A percentile compares a stretch with the other conserved stretches of the same genome.
Conservation (phyloP, 768 basidiomycete species). For the Lepiota brunneoincarnata region DNA sequence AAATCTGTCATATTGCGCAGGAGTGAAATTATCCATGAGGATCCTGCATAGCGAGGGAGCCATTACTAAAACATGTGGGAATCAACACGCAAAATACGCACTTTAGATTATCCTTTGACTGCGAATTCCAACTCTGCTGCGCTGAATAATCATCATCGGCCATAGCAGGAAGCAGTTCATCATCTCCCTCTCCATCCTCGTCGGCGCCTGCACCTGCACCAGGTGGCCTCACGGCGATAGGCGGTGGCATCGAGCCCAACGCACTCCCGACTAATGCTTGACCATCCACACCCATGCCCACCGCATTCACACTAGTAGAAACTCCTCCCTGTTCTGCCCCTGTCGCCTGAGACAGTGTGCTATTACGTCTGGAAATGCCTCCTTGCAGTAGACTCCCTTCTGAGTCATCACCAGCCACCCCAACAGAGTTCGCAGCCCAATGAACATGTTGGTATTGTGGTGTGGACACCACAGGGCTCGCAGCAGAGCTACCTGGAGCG, state of each 20-base stretch:
- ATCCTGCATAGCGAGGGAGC: constrained; percentile 39
- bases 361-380: too few relatives aligned
- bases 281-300: not conserved
- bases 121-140: constrained; percentile 79
- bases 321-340: too few relatives aligned
- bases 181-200: constrained; percentile 76
- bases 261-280: constrained; percentile 1
- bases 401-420: not conserved
- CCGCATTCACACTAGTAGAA: too few relatives aligned
- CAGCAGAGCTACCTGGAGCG: constrained; percentile 13
- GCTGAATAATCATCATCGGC: constrained; percentile 89
- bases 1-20: constrained; percentile 83
- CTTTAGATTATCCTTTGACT: constrained; percentile 88
- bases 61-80: not conserved
- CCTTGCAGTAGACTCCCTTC: too few relatives aligned
- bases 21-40: constrained; percentile 84
- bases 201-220: too few relatives aligned
- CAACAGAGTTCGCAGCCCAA: not conserved
- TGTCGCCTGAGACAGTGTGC: too few relatives aligned
- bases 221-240: constrained; percentile 14
- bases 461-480: constrained; percentile 11
- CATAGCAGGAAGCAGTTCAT: constrained; percentile 78
- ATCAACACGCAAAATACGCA: constrained; percentile 22
- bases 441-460: constrained; percentile 12
- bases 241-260: too few relatives aligned